phyloP scores from a whole-genome alignment of 257 asterid species.

The Fraxinus americana region DNA sequence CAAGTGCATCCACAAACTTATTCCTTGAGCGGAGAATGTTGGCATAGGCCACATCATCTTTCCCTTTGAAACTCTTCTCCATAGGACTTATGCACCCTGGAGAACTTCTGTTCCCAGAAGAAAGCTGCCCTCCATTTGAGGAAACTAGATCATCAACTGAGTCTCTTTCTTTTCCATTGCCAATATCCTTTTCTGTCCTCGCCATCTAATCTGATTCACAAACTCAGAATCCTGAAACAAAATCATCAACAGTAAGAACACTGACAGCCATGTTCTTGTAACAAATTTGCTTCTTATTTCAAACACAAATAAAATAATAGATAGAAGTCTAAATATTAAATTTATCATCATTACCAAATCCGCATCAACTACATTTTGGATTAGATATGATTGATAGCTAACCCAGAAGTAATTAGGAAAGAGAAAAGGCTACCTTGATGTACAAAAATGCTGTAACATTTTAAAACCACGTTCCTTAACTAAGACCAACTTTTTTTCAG shows the following conservation, averaged over 20 bases:
- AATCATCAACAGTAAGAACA: too few relatives aligned
- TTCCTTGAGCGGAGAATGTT: conserved; percentile 89
- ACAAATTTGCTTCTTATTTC: background rate
- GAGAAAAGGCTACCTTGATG: background rate
- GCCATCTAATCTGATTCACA: conserved; percentile 40
- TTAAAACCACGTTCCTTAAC: background rate
- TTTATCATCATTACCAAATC: background rate
- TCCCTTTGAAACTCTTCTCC: conserved; percentile 57
- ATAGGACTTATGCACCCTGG: conserved; percentile 34
- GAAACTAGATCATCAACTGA: conserved; percentile 40
- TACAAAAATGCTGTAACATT: background rate
- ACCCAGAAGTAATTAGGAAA: background rate
- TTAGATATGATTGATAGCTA: background rate
- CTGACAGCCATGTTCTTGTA: too few relatives aligned
- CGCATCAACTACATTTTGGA: background rate
- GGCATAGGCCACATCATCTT: conserved; percentile 80
- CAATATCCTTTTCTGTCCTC: conserved; percentile 53
- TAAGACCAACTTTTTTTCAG: background rate
- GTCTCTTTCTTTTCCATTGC: conserved; percentile 46
- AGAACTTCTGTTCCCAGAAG: conserved; percentile 46
- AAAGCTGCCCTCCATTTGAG: conserved; percentile 49
- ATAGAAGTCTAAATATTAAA: background rate
- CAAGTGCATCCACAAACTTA: conserved; percentile 84
- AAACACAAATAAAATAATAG: background rate
- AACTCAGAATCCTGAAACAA: too few relatives aligned